Evolutionary conservation across 2,329 filamentous ascomycete species (phyloP), one percentile per base, ranked within the genome.

Genomic region (Clonostachys rhizophaga): DNA sequence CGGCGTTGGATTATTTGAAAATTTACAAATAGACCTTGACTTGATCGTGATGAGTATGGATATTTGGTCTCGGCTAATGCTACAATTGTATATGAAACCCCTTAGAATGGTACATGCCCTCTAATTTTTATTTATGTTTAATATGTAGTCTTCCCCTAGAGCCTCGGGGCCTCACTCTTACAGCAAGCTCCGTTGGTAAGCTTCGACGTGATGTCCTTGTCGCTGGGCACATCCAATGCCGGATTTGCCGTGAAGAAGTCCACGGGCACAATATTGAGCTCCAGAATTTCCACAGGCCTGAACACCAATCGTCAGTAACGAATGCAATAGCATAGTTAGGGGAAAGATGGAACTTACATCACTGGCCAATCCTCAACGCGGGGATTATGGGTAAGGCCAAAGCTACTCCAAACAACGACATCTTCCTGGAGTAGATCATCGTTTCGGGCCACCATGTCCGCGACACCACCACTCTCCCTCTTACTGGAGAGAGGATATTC

Each of bases 311-410:
- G 17, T 39, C 36, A 39, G 36, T 39, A 33, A 13, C 30, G 13
- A 13, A 16, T 16, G 16, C 16, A 16, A 16, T 16, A 16, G 16
- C 16, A 16, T 16, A 16, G 16, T 34, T 18, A 6, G 63, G 16
- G 14, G 20, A 14, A 13, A 5, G 5, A 24, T 11, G 24, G 9
- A n/a, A 16, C 70, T 67, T 50, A 72, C 83, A 87, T 86, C 20
- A 87, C 79, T 0, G 83, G 83, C 68, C 84, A 87, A 57, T 87
- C 84, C 56, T 87, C 84, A 10, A 78, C 73, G 2, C 83, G 69
- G 0, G 83, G 82, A 35, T 84, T 79, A 52, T 87, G 83, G 33
- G 83, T 86, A 13, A 85, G 74, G n/a, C 83, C 70, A 56, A 75
- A 75, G 9, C 76, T 72, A 7, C 76, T 71, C 76, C 78, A 83